phyloP scores from a whole-genome alignment of 2,329 filamentous ascomycete species.

The Penicillium capsulatum region DNA sequence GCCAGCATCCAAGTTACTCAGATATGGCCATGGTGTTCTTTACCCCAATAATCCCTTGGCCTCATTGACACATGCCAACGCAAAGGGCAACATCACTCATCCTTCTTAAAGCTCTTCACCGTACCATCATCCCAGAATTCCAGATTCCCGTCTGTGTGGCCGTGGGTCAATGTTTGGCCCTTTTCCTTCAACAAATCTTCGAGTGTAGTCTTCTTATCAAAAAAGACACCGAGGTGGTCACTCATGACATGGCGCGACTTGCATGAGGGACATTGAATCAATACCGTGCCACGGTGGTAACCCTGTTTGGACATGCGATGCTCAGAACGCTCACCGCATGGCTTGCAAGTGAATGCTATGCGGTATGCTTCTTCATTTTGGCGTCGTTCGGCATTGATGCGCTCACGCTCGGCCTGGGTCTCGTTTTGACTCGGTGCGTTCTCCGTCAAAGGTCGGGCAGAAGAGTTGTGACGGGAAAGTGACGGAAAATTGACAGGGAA shows the following conservation, averaged over 20 bases:
- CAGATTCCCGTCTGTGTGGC: constrained; percentile 74
- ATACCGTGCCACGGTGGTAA: constrained; percentile 83
- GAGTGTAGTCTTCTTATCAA: constrained; percentile 40
- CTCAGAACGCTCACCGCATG: constrained; percentile 72
- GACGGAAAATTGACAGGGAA: constrained; percentile 7
- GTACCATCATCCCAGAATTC: constrained; percentile 83
- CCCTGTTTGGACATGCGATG: constrained; percentile 90
- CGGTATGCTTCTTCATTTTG: constrained; percentile 67
- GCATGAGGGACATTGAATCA: constrained; percentile 84
- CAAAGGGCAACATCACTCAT: constrained; percentile 3
- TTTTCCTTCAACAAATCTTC: constrained; percentile 42
- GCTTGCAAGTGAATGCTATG: constrained; percentile 87
- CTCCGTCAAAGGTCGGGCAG: constrained; percentile 34
- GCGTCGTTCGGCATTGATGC: constrained; percentile 36
- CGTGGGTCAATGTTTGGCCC: constrained; percentile 72
- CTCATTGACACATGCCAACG: no score
- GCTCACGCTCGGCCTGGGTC: constrained; percentile 32
- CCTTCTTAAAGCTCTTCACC: constrained; percentile 23
- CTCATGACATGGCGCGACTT: constrained; percentile 85
- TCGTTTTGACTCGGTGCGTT: constrained; percentile 20
- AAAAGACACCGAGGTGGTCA: constrained; percentile 70
- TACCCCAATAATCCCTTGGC: no score
- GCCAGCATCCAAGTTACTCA: no score
- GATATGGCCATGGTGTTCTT: no score
- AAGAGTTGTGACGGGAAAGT: constrained; percentile 30